Evolutionary conservation across 2,329 filamentous ascomycete genomes (phyloP).

Genomic region (Fonsecaea erecta): DNA sequence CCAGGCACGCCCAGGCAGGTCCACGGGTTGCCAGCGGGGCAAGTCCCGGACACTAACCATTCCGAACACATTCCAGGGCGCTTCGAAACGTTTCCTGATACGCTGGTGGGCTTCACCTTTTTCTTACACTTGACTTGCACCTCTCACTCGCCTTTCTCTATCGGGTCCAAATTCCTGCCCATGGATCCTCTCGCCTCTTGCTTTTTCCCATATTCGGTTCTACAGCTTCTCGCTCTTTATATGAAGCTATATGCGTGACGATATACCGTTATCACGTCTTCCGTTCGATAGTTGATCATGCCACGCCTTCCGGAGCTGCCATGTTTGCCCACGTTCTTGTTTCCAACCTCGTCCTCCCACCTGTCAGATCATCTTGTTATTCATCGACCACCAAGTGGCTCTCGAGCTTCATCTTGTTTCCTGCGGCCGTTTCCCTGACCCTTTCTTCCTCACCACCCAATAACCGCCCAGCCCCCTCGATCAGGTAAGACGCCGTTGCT

Average conservation of each 20-base stretch:
- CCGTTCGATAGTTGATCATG: background rate
- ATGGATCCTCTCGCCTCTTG: background rate
- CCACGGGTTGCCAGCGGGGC: background rate
- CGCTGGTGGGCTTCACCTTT: conserved; percentile 18
- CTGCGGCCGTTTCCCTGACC: conserved; percentile 14
- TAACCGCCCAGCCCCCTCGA: conserved; percentile 25
- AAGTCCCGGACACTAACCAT: background rate
- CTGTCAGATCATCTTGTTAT: conserved; percentile 6
- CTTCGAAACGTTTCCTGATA: conserved; percentile 28
- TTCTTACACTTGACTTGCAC: background rate
- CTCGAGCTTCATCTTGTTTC: conserved; percentile 11
- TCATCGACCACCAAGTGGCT: conserved; percentile 1
- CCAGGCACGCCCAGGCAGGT: background rate
- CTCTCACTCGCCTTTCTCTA: background rate
- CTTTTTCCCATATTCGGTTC: background rate
- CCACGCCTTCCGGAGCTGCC: background rate
- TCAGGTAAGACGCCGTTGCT: conserved; percentile 23
- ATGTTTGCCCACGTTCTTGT: conserved; percentile 5
- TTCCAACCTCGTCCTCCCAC: background rate
- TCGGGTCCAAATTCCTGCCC: conserved; percentile 1
- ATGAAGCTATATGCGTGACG: background rate
- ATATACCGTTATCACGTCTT: background rate
- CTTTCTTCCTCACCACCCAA: conserved; percentile 25
- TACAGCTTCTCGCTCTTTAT: background rate
- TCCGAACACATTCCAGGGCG: conserved; percentile 14